A percentile compares a stretch with the other conserved stretches of the same genome.
These are phyloP conservation scores for Chrysochromulina tobinii DNA, from an alignment of 78 protist genomes.

Conservation along the genomic window DNA sequence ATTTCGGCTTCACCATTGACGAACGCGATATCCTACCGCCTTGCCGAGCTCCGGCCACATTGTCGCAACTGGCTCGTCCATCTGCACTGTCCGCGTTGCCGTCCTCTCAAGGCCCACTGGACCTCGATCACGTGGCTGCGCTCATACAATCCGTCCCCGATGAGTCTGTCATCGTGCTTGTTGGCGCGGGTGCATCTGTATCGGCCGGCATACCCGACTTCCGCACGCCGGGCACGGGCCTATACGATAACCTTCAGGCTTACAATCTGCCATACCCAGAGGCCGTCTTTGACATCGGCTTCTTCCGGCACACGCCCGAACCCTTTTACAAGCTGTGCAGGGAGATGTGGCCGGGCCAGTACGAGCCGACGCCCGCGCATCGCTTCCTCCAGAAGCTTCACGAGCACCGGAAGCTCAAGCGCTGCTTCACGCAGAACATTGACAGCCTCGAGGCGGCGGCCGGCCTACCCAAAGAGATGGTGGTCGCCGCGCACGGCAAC, in stretches of 20 bases:
- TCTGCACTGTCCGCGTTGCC: background rate
- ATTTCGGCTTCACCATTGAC: no score
- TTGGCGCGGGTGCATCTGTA: background rate
- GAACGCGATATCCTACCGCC: no score
- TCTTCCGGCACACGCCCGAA: background rate
- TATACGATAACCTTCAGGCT: background rate
- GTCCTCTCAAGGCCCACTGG: no score
- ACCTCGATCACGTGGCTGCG: no score
- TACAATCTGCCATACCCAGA: slow-evolving; percentile 33
- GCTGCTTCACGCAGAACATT: slow-evolving; percentile 91
- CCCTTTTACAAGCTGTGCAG: background rate
- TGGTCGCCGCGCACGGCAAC: slow-evolving; percentile 88
- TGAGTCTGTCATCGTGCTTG: background rate
- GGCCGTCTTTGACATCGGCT: slow-evolving; percentile 12
- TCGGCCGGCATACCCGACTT: slow-evolving; percentile 16
- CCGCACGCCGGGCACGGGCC: slow-evolving; percentile 36
- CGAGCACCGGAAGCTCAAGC: slow-evolving; percentile 54
- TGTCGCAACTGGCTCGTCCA: background rate
- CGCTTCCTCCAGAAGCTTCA: slow-evolving; percentile 68
- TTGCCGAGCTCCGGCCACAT: no score
- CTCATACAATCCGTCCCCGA: no score
- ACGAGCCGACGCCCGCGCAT: slow-evolving; percentile 76
- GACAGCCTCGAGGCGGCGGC: slow-evolving; percentile 85
- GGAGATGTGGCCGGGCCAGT: slow-evolving; percentile 34
- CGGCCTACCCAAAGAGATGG: slow-evolving; percentile 22